These are phyloP conservation scores for Trifolium dubium DNA, from an alignment of 306 rosid species.

Conservation along the genomic window DNA sequence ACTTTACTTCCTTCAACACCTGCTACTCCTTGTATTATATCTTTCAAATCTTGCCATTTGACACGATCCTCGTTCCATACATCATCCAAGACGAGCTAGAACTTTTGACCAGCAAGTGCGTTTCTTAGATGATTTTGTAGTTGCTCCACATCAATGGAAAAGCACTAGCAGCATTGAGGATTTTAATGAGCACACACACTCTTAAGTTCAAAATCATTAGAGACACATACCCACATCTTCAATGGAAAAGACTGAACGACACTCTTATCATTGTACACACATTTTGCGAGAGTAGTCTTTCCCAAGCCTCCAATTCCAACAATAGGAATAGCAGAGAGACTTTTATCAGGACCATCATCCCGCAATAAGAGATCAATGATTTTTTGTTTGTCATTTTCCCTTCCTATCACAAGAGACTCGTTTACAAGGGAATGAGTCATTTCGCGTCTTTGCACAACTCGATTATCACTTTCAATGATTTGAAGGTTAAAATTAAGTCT, in stretches of 20 bases:
- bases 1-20: constrained; percentile 33
- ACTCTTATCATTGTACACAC: too few species aligned
- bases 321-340: too few species aligned
- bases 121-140: neutral
- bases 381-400: too few species aligned
- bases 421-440: too few species aligned
- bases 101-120: neutral
- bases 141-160: neutral
- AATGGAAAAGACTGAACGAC: neutral
- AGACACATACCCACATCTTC: constrained; percentile 16
- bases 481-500: too few species aligned
- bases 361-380: too few species aligned
- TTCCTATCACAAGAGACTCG: too few species aligned
- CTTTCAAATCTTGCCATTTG: constrained; percentile 12
- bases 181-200: neutral
- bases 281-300: too few species aligned
- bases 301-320: too few species aligned
- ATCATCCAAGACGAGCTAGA: constrained; percentile 23
- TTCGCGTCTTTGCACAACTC: too few species aligned
- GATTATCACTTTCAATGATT: too few species aligned
- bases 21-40: neutral
- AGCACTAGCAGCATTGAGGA: neutral
- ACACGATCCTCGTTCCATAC: constrained; percentile 26
- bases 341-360: too few species aligned
- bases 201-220: neutral